Conservation (phyloP, 2,329 filamentous ascomycete genomes). For the Aspergillus sojae region DNA sequence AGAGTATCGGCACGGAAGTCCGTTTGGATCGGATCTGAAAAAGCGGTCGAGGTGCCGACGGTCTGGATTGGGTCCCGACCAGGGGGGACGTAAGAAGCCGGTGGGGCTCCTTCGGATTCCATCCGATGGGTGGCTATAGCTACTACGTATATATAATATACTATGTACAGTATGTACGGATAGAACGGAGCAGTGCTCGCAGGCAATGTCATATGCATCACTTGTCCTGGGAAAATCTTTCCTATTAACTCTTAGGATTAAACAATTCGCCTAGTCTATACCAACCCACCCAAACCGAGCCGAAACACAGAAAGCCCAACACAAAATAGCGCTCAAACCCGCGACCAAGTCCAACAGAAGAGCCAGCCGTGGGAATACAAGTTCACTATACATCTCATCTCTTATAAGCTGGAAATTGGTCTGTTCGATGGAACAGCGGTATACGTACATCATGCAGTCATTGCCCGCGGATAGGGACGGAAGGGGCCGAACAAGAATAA, state of each 20-base stretch:
- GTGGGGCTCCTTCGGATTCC: constrained; percentile 1
- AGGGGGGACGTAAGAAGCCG: neutral
- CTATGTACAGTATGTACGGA: neutral
- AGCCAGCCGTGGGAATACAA: constrained; percentile 21
- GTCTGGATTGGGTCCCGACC: neutral
- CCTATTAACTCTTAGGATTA: neutral
- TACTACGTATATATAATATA: neutral
- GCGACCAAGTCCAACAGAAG: constrained; percentile 14
- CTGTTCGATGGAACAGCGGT: constrained; percentile 25
- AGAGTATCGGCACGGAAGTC: neutral
- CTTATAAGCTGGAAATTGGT: constrained; percentile 6
- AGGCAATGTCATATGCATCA: too few relatives aligned
- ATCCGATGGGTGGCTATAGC: neutral
- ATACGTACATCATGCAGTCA: constrained; percentile 44
- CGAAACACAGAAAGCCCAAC: neutral
- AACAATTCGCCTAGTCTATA: neutral
- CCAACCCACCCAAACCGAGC: neutral
- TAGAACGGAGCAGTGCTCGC: neutral
- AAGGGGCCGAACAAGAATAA: constrained; percentile 21
- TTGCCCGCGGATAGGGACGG: constrained; percentile 32
- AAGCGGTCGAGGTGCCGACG: neutral
- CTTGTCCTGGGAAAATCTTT: neutral
- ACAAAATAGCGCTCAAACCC: neutral
- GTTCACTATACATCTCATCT: constrained; percentile 27
- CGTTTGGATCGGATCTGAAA: neutral